phyloP scores from a whole-genome alignment of 1,139 yeast species.

The Tardiomyces blankii region DNA sequence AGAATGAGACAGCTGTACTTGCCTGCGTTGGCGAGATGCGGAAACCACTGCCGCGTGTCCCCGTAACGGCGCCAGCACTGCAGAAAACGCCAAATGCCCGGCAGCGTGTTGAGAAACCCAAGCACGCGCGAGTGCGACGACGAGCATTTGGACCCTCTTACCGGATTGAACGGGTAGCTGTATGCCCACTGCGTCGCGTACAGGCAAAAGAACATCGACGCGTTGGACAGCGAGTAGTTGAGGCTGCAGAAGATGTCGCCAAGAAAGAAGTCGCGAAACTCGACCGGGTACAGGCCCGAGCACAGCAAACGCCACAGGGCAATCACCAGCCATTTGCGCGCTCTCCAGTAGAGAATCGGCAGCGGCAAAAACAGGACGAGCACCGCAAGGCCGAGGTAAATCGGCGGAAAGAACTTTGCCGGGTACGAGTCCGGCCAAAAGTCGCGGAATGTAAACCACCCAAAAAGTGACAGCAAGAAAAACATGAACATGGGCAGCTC shows the following conservation, averaged over 20 bases:
- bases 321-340: constrained; percentile 64
- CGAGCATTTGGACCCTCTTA: constrained; percentile 44
- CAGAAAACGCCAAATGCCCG: constrained; percentile 80
- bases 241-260: constrained; percentile 87
- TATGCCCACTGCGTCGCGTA: constrained; percentile 56
- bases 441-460: constrained; percentile 66
- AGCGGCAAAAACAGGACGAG: constrained; percentile 52
- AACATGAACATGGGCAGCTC: constrained; percentile 52
- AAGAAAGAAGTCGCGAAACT: constrained; percentile 82
- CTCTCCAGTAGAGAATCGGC: constrained; percentile 37
- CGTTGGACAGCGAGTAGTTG: constrained; percentile 77
- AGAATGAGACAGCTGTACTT: constrained; percentile 60
- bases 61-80: constrained; percentile 88
- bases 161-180: background rate
- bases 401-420: constrained; percentile 73
- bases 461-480: constrained; percentile 45
- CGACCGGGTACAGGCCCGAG: constrained; percentile 89
- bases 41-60: constrained; percentile 94
- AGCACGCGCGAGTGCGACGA: constrained; percentile 60
- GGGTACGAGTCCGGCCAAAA: constrained; percentile 53
- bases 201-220: constrained; percentile 76
- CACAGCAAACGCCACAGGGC: constrained; percentile 62
- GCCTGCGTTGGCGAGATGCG: constrained; percentile 84
- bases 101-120: constrained; percentile 78
- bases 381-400: constrained; percentile 47